Evolutionary conservation across 164 flowering plant genomes (phyloP).

Genomic region (Vitis riparia): DNA sequence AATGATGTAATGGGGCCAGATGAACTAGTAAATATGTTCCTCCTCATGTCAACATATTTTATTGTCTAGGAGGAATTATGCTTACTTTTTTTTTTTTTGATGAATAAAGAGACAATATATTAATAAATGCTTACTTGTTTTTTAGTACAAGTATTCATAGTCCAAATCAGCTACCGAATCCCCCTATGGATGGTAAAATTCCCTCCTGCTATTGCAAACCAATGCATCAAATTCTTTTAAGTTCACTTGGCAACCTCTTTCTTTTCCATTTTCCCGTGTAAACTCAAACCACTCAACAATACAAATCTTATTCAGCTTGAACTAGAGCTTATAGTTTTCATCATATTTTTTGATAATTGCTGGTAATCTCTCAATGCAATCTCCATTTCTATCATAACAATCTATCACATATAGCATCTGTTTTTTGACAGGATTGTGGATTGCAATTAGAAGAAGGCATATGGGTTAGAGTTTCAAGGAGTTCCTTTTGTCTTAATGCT

Average conservation of each 20-base stretch:
- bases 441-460: conserved; percentile 25
- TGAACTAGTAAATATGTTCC: no score
- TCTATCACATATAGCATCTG: conserved; percentile 63
- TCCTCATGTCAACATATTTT: no score
- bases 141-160: conserved; percentile 28
- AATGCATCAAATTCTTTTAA: conserved; percentile 66
- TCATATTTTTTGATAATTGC: conserved; percentile 33
- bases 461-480: conserved; percentile 49
- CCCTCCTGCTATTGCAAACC: conserved; percentile 74
- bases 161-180: conserved; percentile 55
- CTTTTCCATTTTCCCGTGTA: conserved; percentile 47
- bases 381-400: conserved; percentile 44
- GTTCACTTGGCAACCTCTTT: conserved; percentile 34
- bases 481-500: conserved; percentile 48
- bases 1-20: no score
- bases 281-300: conserved; percentile 53
- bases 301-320: conserved; percentile 50
- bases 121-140: no score
- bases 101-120: no score
- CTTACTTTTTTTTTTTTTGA: no score
- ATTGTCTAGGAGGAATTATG: no score
- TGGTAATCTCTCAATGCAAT: conserved; percentile 26
- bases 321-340: conserved; percentile 28
- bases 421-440: conserved; percentile 58
- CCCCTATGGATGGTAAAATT: conserved; percentile 66